Percentiles rank a stretch among this genome's conserved stretches.
phyloP scores from a whole-genome alignment of 768 basidiomycete genomes.

The Lentinula guzmanii region DNA sequence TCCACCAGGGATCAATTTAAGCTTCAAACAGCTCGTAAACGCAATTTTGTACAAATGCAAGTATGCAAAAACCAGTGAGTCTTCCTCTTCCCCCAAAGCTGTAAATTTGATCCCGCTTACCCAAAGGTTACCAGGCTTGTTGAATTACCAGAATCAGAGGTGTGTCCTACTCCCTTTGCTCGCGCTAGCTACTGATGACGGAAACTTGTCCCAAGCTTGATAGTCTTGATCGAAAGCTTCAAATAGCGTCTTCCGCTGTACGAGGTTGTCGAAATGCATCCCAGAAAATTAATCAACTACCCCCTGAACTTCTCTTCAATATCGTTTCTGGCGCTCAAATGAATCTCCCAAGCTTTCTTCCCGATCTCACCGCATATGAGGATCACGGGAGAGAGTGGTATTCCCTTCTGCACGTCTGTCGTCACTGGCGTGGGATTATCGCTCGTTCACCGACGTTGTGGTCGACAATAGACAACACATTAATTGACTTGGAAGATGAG shows the following conservation, averaged over 20 bases:
- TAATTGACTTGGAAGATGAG: neutral
- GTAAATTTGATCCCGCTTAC: neutral
- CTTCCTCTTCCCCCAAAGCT: neutral
- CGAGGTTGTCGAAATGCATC: conserved; percentile 9
- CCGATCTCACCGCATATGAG: neutral
- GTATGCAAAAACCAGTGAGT: conserved; percentile 3
- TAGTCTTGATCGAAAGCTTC: conserved; percentile 1
- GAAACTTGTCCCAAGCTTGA: neutral
- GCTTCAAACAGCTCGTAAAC: conserved; percentile 5
- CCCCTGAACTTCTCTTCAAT: conserved; percentile 9
- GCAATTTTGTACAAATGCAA: conserved; percentile 5
- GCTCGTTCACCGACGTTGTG: conserved; percentile 5
- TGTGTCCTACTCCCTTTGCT: neutral
- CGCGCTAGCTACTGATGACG: neutral
- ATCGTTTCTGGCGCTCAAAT: conserved; percentile 6
- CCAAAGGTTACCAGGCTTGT: neutral
- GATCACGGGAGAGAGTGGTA: conserved; percentile 1
- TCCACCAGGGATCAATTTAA: neutral
- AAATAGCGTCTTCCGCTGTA: conserved; percentile 3
- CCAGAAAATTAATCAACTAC: conserved; percentile 9
- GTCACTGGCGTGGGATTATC: conserved; percentile 6
- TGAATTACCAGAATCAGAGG: conserved; percentile 2
- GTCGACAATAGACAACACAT: conserved; percentile 3
- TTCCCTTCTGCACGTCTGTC: conserved; percentile 5
- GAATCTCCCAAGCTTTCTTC: conserved; percentile 6